phyloP scores from a whole-genome alignment of 371 early-diverging fungal genomes.

The Fennellomyces sp. region DNA sequence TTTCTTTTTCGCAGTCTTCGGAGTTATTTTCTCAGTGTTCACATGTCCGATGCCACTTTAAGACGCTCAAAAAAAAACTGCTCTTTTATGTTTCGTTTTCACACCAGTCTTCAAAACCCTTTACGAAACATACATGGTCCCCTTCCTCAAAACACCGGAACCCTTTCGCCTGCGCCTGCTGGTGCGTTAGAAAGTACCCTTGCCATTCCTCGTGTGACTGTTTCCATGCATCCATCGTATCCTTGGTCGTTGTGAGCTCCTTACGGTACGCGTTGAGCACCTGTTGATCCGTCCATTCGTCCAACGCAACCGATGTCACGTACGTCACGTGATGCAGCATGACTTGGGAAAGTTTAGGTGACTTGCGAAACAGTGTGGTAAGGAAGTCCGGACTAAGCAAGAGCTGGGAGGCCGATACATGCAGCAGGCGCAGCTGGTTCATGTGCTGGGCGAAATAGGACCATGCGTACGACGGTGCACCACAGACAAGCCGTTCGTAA shows the following conservation, averaged over 20 bases:
- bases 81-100: background rate
- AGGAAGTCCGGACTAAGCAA: conserved; percentile 29
- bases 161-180: conserved; percentile 28
- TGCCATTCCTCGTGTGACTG: background rate
- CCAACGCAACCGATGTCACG: background rate
- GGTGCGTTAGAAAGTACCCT: conserved; percentile 20
- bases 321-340: conserved; percentile 43
- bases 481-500: conserved; percentile 34
- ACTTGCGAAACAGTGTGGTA: conserved; percentile 19
- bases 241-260: conserved; percentile 9
- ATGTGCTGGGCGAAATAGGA: conserved; percentile 23
- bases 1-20: conserved; percentile 5
- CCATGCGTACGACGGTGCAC: conserved; percentile 36
- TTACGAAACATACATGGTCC: conserved; percentile 42
- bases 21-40: too few relatives aligned
- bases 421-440: conserved; percentile 25
- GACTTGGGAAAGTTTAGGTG: conserved; percentile 16
- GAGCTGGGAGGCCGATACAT: conserved; percentile 35
- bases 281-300: background rate
- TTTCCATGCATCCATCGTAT: conserved; percentile 17
- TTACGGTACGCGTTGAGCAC: background rate
- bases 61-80: background rate
- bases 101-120: conserved; percentile 32
- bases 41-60: too few relatives aligned
- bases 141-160: conserved; percentile 31